Evolutionary conservation across 108 stramenopile genomes (phyloP), one percentile per base, ranked within the genome.

Genomic region (Fragilariopsis cylindrus): DNA sequence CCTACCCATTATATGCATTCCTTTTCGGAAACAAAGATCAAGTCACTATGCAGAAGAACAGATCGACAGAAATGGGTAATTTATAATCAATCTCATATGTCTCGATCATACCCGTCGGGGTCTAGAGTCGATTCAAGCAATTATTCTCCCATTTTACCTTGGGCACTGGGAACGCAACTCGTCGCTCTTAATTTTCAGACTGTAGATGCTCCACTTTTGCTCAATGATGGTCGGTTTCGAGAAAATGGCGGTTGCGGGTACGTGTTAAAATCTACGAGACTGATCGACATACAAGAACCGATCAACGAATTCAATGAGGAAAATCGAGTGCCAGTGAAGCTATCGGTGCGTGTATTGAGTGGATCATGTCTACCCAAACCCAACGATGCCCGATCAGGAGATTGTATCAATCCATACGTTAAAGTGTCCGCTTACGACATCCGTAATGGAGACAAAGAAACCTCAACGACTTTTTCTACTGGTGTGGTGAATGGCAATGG

Each of bases 101-200:
- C 75, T 12, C 76, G 98, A 53, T 94, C 90, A 5, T 98, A 97
- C 80, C 98, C 98, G 3, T 87, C 87, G 15, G 96, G 97, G 11
- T 64, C 79, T 57, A 71, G 94, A 42, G 83, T 97, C 5, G 96
- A 98, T 78, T 97, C 96, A 2, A 86, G 85, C 66, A 98, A 98
- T 78, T 97, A 90, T 78, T 84, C 90, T 75, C 98, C 98, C 40
- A 70, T 92, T 42, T 71, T 92, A 4, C 75, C 88, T 43, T 98
- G 97, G 97, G 75, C 85, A 30, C 62, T 87, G 21, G 97, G 97
- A 4, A 87, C 81, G 66, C 98, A 98, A 77, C 72, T 98, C 45
- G 96, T 96, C 13, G 92, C 97, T 30, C 84, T 98, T 12, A 98
- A 98, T 79, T 97, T 93, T 71, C 98, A 98, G 81, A 97, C 96